Conservation (phyloP, 2,329 filamentous ascomycete species). For the Dactylellina haptotyla region DNA sequence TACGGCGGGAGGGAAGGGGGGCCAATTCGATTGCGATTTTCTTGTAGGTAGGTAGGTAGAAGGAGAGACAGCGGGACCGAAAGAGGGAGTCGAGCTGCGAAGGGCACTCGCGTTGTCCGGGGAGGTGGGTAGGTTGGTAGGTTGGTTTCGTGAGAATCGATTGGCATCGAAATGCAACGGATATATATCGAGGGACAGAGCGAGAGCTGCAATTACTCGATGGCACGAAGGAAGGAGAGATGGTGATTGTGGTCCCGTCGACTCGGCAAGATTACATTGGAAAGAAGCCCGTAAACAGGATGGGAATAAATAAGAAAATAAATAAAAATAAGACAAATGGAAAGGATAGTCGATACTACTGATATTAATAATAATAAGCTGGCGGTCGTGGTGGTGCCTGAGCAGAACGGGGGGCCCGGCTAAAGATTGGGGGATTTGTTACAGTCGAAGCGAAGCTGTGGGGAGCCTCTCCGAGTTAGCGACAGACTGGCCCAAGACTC, state of each 20-base stretch:
- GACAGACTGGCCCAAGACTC: neutral
- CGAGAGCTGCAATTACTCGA: conserved; percentile 6
- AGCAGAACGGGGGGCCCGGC: conserved; percentile 1
- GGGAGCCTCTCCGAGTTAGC: conserved; percentile 9
- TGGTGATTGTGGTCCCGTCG: neutral
- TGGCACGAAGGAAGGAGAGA: neutral
- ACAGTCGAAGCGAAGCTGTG: conserved; percentile 28
- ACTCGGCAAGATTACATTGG: no score
- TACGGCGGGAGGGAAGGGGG: neutral
- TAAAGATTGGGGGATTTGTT: conserved; percentile 2
- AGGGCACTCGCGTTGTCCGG: conserved; percentile 45
- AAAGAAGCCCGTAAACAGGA: no score
- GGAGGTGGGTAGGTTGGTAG: conserved; percentile 1
- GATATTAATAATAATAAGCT: conserved; percentile 1
- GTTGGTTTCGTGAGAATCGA: neutral
- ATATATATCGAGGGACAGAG: neutral
- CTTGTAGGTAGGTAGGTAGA: neutral
- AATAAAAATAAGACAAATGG: neutral
- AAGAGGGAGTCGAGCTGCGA: conserved; percentile 46
- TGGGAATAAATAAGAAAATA: neutral
- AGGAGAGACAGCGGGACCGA: conserved; percentile 20
- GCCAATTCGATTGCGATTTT: no score
- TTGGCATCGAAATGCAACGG: neutral
- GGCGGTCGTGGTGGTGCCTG: neutral
- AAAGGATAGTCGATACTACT: neutral